Percentiles rank a stretch among this genome's conserved stretches.
Evolutionary conservation across 164 flowering plant species (phyloP).

Genomic region (Liquidambar formosana): DNA sequence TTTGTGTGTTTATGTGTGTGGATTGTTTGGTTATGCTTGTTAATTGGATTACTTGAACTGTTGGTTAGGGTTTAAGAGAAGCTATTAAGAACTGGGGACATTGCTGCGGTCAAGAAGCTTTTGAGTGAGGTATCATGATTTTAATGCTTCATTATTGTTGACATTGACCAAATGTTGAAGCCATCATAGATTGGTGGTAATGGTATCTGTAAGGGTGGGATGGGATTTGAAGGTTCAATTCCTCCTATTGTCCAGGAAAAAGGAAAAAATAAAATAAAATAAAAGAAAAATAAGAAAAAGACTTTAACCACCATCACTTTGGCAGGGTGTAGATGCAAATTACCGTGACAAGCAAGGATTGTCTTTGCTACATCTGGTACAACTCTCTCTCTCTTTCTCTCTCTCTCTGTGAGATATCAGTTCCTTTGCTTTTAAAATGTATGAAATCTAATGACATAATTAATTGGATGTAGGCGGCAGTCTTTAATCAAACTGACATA

Average conservation of each 20-base stretch:
- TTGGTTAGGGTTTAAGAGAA: constrained; percentile 82
- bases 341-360: constrained; percentile 91
- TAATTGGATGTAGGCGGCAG: constrained; percentile 67
- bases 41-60: constrained; percentile 7
- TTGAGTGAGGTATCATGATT: constrained; percentile 58
- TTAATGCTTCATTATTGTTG: not conserved
- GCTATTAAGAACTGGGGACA: constrained; percentile 87
- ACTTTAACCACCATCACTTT: constrained; percentile 1
- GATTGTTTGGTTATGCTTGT: not conserved
- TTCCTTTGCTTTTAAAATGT: not conserved
- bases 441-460: not conserved
- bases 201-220: not conserved
- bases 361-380: constrained; percentile 90
- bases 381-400: constrained; percentile 19
- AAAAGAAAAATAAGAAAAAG: not conserved
- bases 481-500: constrained; percentile 89
- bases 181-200: not conserved
- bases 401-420: not conserved
- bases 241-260: not conserved
- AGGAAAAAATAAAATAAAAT: no score
- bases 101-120: constrained; percentile 67
- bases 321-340: constrained; percentile 95
- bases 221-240: not conserved
- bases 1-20: not conserved
- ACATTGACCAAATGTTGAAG: not conserved